Evolutionary conservation across 208 protist species (phyloP), one percentile per base, ranked within the genome.

Genomic region (Spongospora subterranea): DNA sequence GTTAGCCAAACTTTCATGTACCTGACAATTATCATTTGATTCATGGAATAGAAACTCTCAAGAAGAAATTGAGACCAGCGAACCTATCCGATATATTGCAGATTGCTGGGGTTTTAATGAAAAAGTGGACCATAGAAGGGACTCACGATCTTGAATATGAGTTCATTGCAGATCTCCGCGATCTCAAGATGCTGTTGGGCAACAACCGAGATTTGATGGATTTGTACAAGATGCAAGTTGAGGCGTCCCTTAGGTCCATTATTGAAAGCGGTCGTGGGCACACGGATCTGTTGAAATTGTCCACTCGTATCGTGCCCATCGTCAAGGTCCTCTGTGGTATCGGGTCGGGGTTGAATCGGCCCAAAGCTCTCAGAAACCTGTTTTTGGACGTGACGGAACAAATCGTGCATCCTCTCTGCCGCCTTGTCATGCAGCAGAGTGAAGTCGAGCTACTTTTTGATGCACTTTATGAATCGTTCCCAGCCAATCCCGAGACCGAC

Each of bases 171-270:
- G 71, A 82, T 6, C 71, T 82, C 17, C 71, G 71, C 35, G 35
- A 82, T 35, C 71, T 82, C 17, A 82, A 82, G 71, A 6, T 82
- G 6, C n/a, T 43, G 71, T n/a, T 82, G 71, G n/a, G 17, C 17
- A 82, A 82, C 71, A 82, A 82, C n/a, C n/a, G 40, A 6, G 71
- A 82, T 6, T n/a, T 82, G 71, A 82, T 82, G 71, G 71, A 82
- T 43, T 13, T 82, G 17, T 82, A 82, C 71, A 6, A n/a, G 13
- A 13, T 35, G 6, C 71, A 35, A n/a, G 71, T 82, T n/a, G 71
- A 82, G 71, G 35, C 17, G 17, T 6, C n/a, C 35, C n/a, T 82
- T 6, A 6, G 71, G 11, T 6, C 6, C 6, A 82, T 82, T 20
- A 82, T 82, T n/a, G 71, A 82, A 82, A 39, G 17, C 71, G 71